Base-by-base conservation (phyloP, 495 filamentous ascomycete genomes). In the Penicillium salamii region DNA sequence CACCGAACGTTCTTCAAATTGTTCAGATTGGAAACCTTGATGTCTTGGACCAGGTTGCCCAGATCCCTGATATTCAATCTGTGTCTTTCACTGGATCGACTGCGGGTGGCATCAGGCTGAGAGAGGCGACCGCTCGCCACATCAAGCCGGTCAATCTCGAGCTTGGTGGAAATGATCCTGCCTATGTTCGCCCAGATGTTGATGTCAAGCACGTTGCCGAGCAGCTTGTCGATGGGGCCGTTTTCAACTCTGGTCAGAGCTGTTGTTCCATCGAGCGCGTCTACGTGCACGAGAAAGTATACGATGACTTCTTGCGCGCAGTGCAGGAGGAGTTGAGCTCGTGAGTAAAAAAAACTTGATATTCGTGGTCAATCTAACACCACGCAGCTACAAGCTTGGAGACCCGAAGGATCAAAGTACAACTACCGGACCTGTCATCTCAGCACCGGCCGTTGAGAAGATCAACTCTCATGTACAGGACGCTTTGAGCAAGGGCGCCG, bases 241-340 rank as follows among this genome's bases (percentile, higher is more conserved):
- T 98, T 32, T 98, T 97, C 76, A 98, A 97, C 70, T 95, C 89
- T 24, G 93, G 93, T 17, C 93, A 98, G 68, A 96, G 90, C 58
- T 98, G 93, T 74, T 97, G 93, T 69, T 84, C 87, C 5, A 79
- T 97, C 41, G 93, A 97, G 72, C 79, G 93, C 20, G 83, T 98
- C 6, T 97, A 97, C 55, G 93, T 96, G 2, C 85, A 91, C 53
- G 88, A 88, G 44, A 83, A 78, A 45, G 79, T 97, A 47, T 83
- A 97, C 60, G 89, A 95, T 51, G 65, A 81, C 6, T 95, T 97
- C 57, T 75, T 96, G 9, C 67, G 77, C 29, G 86, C 84, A 13
- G 74, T 89, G 14, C 85, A 92, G 59, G 83, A 85, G 32, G 89
- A 95, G 24, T 74, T 97, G 24, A 85, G 57, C 35, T 52, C 53